These are phyloP conservation scores for Geotrichum histeridarum DNA, from an alignment of 1,139 yeast species.

Conservation along the genomic window DNA sequence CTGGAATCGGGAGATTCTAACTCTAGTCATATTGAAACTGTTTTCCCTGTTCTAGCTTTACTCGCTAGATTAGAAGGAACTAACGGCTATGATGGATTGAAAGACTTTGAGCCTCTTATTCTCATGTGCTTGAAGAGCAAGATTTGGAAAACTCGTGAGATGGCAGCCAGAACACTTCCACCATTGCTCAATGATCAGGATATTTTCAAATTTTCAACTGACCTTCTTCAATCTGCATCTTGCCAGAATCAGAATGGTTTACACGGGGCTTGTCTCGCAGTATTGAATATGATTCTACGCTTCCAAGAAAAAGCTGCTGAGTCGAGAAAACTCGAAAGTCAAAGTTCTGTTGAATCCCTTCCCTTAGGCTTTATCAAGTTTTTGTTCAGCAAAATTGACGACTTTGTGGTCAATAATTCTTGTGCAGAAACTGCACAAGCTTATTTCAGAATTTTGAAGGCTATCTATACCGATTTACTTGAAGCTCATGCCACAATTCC, in stretches of 20 bases:
- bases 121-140: constrained; percentile 46
- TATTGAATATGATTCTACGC: constrained; percentile 22
- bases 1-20: constrained; percentile 22
- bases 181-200: constrained; percentile 42
- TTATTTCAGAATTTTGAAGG: constrained; percentile 36
- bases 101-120: constrained; percentile 48
- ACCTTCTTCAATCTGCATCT: constrained; percentile 21
- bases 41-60: constrained; percentile 71
- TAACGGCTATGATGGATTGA: constrained; percentile 49
- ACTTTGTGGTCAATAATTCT: constrained; percentile 32
- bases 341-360: constrained; percentile 8
- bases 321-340: constrained; percentile 18
- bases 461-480: constrained; percentile 7
- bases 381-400: constrained; percentile 25
- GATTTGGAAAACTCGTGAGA: constrained; percentile 80
- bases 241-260: constrained; percentile 41
- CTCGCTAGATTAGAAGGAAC: constrained; percentile 63
- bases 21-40: constrained; percentile 44
- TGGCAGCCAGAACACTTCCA: constrained; percentile 69
- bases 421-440: constrained; percentile 38
- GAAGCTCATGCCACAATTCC: neutral
- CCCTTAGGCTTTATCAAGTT: constrained; percentile 19
- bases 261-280: constrained; percentile 57
- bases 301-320: constrained; percentile 13
- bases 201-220: constrained; percentile 26